Percentiles rank a stretch among this genome's conserved stretches.
phyloP scores from a whole-genome alignment of 2,329 filamentous ascomycete species.

The Aureobasidium mangrovei region DNA sequence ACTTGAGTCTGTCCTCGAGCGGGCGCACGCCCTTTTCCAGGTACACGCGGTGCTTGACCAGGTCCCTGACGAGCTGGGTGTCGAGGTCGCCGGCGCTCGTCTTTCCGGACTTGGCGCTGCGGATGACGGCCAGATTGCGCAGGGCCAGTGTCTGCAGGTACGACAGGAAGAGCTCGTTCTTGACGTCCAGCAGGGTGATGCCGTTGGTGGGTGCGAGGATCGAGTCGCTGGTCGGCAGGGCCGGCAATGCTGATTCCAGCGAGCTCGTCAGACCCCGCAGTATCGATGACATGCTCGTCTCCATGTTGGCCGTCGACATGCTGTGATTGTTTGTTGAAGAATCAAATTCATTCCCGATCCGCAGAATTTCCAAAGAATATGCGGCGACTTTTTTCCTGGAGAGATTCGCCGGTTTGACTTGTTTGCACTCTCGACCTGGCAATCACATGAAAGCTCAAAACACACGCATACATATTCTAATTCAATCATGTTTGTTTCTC shows the following conservation, averaged over 20 bases:
- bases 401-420: not conserved
- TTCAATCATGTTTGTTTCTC: not conserved
- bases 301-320: conserved; percentile 5
- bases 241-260: conserved; percentile 50
- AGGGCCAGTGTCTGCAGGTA: conserved; percentile 91
- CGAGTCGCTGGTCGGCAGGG: conserved; percentile 46
- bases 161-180: conserved; percentile 93
- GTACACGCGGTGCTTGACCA: conserved; percentile 87
- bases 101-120: conserved; percentile 25
- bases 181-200: conserved; percentile 88
- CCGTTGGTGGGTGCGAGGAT: conserved; percentile 72
- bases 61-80: conserved; percentile 67
- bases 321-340: not conserved
- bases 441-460: conserved; percentile 4
- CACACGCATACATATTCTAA: not conserved
- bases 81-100: conserved; percentile 36
- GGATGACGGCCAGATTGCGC: conserved; percentile 43
- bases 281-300: conserved; percentile 23
- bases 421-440: not conserved
- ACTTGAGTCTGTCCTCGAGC: conserved; percentile 80
- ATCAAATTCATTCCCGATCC: not conserved
- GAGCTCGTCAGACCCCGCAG: conserved; percentile 46
- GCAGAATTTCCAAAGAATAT: not conserved
- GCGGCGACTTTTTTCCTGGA: conserved; percentile 2
- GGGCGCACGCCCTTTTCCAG: conserved; percentile 88